These are phyloP conservation scores for Myriosclerotinia curreyana DNA, from an alignment of 2,329 filamentous ascomycete genomes.

Conservation along the genomic window DNA sequence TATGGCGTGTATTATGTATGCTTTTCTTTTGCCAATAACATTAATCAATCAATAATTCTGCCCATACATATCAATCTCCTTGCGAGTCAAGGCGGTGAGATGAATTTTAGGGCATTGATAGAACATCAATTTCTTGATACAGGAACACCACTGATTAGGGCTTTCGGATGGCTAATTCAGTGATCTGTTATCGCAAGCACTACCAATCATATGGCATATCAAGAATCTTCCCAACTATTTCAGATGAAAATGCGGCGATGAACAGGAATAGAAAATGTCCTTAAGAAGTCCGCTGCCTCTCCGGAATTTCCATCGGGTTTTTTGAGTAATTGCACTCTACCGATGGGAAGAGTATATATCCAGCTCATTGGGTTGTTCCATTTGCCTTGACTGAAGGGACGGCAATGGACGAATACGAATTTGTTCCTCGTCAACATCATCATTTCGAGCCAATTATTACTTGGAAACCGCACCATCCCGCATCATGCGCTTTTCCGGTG, in stretches of 20 bases:
- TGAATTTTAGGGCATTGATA: too few species aligned
- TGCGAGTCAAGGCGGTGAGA: too few species aligned
- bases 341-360: neutral
- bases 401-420: neutral
- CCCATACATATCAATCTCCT: too few species aligned
- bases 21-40: too few species aligned
- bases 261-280: neutral
- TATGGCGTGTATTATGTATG: too few species aligned
- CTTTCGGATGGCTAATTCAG: neutral
- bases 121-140: too few species aligned
- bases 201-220: neutral
- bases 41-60: too few species aligned
- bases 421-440: neutral
- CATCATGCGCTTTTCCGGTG: neutral
- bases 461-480: neutral
- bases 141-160: neutral
- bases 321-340: neutral
- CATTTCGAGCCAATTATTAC: neutral
- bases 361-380: neutral
- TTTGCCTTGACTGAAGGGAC: neutral
- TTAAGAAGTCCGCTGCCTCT: conserved; percentile 4
- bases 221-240: neutral
- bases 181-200: neutral
- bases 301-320: neutral
- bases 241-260: conserved; percentile 1